Evolutionary conservation across 2,329 filamentous ascomycete species (phyloP), one percentile per base, ranked within the genome.

Genomic region (Grosmannia clavigera): DNA sequence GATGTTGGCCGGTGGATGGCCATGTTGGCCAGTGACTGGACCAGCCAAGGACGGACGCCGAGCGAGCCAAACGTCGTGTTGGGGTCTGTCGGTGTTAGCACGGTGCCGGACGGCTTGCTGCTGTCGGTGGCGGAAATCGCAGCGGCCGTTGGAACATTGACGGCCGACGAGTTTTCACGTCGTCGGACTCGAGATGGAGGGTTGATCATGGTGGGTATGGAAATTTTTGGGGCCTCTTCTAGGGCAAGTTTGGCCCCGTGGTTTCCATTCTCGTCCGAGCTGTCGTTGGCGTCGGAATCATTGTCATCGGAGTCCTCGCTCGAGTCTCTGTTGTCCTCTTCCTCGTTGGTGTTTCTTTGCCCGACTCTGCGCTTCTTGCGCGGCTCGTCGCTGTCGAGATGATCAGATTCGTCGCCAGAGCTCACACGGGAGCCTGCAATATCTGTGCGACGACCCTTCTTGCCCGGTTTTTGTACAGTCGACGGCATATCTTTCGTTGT

Each of bases 1-100:
- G 87, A 87, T 0, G 94, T 99, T 0, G 94, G 94, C 61, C 86
- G 80, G 69, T 83, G 88, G 70, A 99, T 96, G 35, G 91, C 90
- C 81, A 84, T 82, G 68, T 82, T 83, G 59, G 73, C 73, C 54
- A 99, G 78, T 1, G 92, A 92, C 62, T 86, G 83, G 2, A 95
- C 85, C 4, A 99, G 84, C 94, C 94, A 99, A 70, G 89, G 90
- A 46, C 84, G 81, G 53, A 96, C 85, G 57, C 82, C 77, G 58
- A 96, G 75, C 12, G 83, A 81, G 22, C 84, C 81, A 69, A 96
- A 96, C 10, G 81, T 87, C 22, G 80, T 75, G 69, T 83, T 78
- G 55, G 75, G 74, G 66, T 84, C 80, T 29, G 76, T 76, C 14
- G 81, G 79, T 3, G 80, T 81, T 56, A 76, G 71, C 60, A 80